These are phyloP conservation scores for Cladorrhinum samala DNA, from an alignment of 495 filamentous ascomycete genomes.

Conservation along the genomic window DNA sequence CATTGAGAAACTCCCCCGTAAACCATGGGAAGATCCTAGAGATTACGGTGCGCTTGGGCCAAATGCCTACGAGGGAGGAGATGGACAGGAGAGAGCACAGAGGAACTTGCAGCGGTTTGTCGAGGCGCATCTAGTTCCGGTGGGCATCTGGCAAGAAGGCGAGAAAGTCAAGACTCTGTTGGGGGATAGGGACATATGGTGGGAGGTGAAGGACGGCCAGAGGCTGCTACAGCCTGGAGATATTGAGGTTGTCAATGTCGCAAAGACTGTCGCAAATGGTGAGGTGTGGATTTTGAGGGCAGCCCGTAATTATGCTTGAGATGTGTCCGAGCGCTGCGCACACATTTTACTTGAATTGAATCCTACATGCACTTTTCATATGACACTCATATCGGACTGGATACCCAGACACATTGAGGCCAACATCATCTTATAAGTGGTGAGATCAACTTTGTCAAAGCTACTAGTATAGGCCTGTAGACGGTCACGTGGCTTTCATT, in stretches of 20 bases:
- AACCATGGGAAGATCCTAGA: slow-evolving; percentile 87
- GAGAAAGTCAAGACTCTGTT: slow-evolving; percentile 68
- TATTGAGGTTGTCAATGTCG: slow-evolving; percentile 66
- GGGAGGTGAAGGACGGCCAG: slow-evolving; percentile 66
- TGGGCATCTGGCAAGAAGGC: slow-evolving; percentile 72
- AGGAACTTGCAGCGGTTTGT: slow-evolving; percentile 78
- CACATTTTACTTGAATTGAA: no score
- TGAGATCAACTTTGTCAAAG: no score
- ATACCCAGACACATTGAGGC: no score
- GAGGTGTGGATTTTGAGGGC: slow-evolving; percentile 73
- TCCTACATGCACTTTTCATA: no score
- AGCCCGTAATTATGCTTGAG: slow-evolving; percentile 55
- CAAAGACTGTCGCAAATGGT: slow-evolving; percentile 72
- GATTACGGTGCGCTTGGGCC: slow-evolving; percentile 70
- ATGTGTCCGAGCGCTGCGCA: no score
- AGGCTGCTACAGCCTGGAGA: slow-evolving; percentile 66
- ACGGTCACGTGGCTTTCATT: no score
- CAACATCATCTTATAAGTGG: no score
- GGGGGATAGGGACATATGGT: slow-evolving; percentile 63
- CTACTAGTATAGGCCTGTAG: no score
- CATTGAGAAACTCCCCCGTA: slow-evolving; percentile 71
- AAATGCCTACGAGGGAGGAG: slow-evolving; percentile 72
- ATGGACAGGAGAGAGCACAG: slow-evolving; percentile 73
- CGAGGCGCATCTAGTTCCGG: slow-evolving; percentile 74
- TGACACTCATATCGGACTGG: no score